These are phyloP conservation scores for Crithidia thermophila DNA, from an alignment of 208 protist genomes.

Conservation along the genomic window DNA sequence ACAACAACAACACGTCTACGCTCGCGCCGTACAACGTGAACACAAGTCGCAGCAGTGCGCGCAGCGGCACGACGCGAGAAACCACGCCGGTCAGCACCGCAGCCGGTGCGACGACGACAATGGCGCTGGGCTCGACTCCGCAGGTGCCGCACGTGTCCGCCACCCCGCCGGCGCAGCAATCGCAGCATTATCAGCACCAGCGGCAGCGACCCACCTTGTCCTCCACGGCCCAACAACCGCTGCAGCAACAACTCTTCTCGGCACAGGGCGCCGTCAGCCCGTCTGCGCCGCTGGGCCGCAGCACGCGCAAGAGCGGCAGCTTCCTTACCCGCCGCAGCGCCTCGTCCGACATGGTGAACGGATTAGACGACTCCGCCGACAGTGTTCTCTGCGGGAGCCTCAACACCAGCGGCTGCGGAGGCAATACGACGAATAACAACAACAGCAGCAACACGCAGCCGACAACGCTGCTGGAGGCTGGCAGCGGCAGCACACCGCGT, in stretches of 20 bases:
- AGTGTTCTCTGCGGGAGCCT: slow-evolving; percentile 20
- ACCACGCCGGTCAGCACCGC: not conserved
- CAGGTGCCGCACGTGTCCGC: not conserved
- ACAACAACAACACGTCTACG: not conserved
- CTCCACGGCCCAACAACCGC: no score
- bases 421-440: not conserved
- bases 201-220: slow-evolving; percentile 2
- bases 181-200: not conserved
- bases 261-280: not conserved
- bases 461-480: no score
- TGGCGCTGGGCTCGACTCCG: no score
- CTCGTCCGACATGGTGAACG: slow-evolving; percentile 22
- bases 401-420: not conserved
- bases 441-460: not conserved
- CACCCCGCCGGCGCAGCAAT: not conserved
- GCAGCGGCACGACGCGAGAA: slow-evolving; percentile 5
- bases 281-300: not conserved
- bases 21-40: not conserved
- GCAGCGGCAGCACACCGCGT: slow-evolving; percentile 7
- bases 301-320: slow-evolving; percentile 8
- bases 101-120: not conserved
- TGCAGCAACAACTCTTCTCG: no score
- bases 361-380: slow-evolving; percentile 26
- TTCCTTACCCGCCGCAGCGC: slow-evolving; percentile 6
- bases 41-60: slow-evolving; percentile 10